Evolutionary conservation across 805 yeast genomes (phyloP).

Genomic region (Nakazawaea holstii): DNA sequence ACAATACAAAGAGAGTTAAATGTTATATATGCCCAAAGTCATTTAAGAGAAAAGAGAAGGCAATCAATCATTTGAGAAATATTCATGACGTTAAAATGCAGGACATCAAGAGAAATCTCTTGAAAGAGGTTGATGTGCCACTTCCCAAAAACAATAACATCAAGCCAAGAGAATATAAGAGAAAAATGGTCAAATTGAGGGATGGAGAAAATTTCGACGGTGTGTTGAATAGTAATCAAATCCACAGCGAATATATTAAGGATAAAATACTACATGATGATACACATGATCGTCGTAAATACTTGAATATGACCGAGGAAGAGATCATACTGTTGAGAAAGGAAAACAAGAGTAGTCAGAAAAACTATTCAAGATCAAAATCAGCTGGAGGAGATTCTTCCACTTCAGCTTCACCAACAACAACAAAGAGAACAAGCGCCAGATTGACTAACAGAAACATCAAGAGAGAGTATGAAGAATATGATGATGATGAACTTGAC

Average conservation of each 20-base stretch:
- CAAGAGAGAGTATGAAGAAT: background rate
- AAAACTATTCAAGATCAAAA: conserved; percentile 2
- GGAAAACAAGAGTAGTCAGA: conserved; percentile 2
- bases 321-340: conserved; percentile 5
- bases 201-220: conserved; percentile 12
- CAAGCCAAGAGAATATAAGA: conserved; percentile 9
- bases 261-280: conserved; percentile 10
- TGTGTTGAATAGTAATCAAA: conserved; percentile 12
- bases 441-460: background rate
- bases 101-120: conserved; percentile 10
- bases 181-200: conserved; percentile 11
- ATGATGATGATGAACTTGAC: background rate
- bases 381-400: background rate
- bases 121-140: conserved; percentile 10
- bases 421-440: conserved; percentile 2
- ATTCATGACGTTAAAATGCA: conserved; percentile 11
- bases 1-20: conserved; percentile 10
- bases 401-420: background rate
- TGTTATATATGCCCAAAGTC: conserved; percentile 12
- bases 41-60: conserved; percentile 12
- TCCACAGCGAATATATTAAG: conserved; percentile 10
- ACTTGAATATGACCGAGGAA: conserved; percentile 5
- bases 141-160: conserved; percentile 10
- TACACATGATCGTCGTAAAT: conserved; percentile 9
- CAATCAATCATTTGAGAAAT: conserved; percentile 11